phyloP scores from a whole-genome alignment of 129 eudicot species.

The Chrysanthemum makinoi region DNA sequence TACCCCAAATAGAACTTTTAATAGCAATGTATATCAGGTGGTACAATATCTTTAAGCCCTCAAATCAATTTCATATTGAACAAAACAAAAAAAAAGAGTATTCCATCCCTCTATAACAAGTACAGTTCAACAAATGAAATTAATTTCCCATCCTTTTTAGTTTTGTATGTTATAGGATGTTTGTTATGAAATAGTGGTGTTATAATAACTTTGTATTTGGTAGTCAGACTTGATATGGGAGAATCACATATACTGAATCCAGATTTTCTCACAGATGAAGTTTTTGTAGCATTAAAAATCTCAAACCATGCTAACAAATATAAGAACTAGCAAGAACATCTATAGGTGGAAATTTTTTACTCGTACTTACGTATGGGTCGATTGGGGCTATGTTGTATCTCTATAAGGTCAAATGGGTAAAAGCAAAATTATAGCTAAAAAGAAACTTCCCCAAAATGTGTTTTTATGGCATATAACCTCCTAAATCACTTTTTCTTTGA shows the following conservation, averaged over 20 bases:
- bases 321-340: background rate
- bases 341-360: no score
- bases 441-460: background rate
- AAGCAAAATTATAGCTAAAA: no score
- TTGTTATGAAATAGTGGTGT: background rate
- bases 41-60: background rate
- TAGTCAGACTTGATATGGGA: background rate
- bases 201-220: no score
- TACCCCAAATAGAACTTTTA: background rate
- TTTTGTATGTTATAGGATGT: no score
- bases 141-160: no score
- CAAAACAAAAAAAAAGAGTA: background rate
- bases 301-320: background rate
- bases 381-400: no score
- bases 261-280: background rate
- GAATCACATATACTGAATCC: conserved; percentile 2
- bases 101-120: background rate
- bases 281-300: background rate
- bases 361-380: no score
- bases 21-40: background rate
- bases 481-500: no score
- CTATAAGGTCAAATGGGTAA: background rate
- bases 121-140: background rate
- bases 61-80: background rate
- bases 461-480: background rate